Evolutionary conservation across 192 early-diverging fungal genomes (phyloP), one percentile per base, ranked within the genome.

Genomic region (Coemansia sp.): DNA sequence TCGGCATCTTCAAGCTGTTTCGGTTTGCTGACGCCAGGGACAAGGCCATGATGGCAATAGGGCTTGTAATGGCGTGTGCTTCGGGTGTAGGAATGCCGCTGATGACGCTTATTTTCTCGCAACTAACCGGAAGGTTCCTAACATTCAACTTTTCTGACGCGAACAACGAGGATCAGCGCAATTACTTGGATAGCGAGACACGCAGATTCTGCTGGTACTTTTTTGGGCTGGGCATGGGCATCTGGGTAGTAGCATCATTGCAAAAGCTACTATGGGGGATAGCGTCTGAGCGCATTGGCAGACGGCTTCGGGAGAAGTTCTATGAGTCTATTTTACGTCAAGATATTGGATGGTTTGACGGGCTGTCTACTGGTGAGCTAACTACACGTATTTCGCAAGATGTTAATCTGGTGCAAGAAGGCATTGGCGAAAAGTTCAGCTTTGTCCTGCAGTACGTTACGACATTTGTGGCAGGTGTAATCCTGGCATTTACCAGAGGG

Each of bases 311-410:
- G 18, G 78, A 86, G 60, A 53, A 49, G 26, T 97, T 93, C 59
- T 82, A 94, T 28, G 65, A 78, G 26, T 61, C 88, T 5, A 86
- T 95, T 49, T 79, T 97, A 48, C 82, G 90, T 44, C 93, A 95
- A 66, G 87, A 95, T 19, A 85, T 91, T 37, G 83, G 81, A 14
- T 97, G 89, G 86, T 94, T 94, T 63, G 94, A 97, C 53, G 78
- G 70, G 31, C 79, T 82, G 50, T 82, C 83, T 53, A 82, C 86
- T 23, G 94, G 91, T 47, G 88, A 89, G 51, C 81, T 97, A 38
- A 89, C 91, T 5, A 91, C 92, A 21, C 87, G 92, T 23, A 83
- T 97, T 31, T 87, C 92, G 36, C 82, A 84, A 38, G 93, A 97
- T 42, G 92, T 88, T 18, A 85, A 87, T 38, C 46, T 93, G 50